Evolutionary conservation across 192 early-diverging fungal genomes (phyloP).

Genomic region (Dispira parvispora): DNA sequence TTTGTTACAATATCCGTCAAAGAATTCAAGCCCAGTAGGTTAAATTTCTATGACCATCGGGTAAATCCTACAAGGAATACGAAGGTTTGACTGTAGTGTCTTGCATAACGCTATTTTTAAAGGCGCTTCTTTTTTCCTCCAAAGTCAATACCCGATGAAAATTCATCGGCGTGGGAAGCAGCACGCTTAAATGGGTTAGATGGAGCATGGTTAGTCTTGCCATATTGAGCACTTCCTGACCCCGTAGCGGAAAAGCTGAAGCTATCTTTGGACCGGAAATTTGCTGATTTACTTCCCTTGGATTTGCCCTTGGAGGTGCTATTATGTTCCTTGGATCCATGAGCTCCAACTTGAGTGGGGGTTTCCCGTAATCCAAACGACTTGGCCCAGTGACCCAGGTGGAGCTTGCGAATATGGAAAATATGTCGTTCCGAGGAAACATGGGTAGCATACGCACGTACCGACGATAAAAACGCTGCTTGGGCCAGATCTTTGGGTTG

Average conservation of each 20-base stretch:
- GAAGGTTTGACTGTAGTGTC: too few species aligned
- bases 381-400: constrained; percentile 94
- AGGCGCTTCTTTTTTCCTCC: too few species aligned
- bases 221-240: neutral
- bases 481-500: constrained; percentile 33
- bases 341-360: constrained; percentile 39
- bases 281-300: neutral
- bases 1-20: too few species aligned
- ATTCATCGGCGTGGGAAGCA: constrained; percentile 4
- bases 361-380: constrained; percentile 90
- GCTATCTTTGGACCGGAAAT: neutral
- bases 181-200: constrained; percentile 7
- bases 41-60: too few species aligned
- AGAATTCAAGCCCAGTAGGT: too few species aligned
- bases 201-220: neutral
- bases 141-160: neutral
- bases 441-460: constrained; percentile 92
- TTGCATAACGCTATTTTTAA: too few species aligned
- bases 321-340: neutral
- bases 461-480: constrained; percentile 70
- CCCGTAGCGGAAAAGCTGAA: neutral
- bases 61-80: too few species aligned
- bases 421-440: constrained; percentile 64
- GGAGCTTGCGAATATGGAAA: constrained; percentile 88
- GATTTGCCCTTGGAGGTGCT: neutral